Conservation (phyloP, 2,329 filamentous ascomycete species). For the Cladosporium halotolerans region DNA sequence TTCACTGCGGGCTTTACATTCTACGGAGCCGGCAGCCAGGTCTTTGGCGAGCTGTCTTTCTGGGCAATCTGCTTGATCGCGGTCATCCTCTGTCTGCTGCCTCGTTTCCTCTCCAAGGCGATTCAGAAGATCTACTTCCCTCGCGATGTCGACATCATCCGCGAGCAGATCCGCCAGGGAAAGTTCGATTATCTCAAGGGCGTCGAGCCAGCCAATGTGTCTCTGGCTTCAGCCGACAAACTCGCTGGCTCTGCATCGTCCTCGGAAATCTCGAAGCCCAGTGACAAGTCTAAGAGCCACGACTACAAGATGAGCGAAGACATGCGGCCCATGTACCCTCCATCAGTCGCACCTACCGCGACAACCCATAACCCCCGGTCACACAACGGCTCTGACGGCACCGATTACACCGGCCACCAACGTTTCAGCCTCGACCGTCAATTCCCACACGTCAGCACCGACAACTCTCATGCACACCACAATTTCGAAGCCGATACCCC, state of each 20-base stretch:
- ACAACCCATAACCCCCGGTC: constrained; percentile 74
- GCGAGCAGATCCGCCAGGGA: constrained; percentile 80
- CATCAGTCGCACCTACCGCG: constrained; percentile 71
- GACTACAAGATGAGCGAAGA: constrained; percentile 70
- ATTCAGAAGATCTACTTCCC: constrained; percentile 93
- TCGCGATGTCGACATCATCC: constrained; percentile 87
- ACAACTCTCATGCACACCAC: not conserved
- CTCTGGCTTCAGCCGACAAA: constrained; percentile 38
- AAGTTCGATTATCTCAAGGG: constrained; percentile 69
- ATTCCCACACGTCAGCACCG: constrained; percentile 29
- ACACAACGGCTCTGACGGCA: constrained; percentile 89
- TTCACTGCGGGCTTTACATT: constrained; percentile 56
- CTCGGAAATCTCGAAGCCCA: constrained; percentile 48
- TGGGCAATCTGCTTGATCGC: constrained; percentile 80
- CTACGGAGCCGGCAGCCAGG: constrained; percentile 70
- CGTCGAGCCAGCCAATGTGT: constrained; percentile 38
- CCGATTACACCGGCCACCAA: constrained; percentile 65
- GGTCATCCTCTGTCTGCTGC: constrained; percentile 74
- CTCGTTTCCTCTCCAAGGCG: constrained; percentile 78
- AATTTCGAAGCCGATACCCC: constrained; percentile 24
- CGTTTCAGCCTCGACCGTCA: constrained; percentile 36
- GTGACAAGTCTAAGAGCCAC: constrained; percentile 35
- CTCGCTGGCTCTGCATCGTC: constrained; percentile 50
- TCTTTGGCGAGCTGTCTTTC: constrained; percentile 76
- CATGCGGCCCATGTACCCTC: constrained; percentile 85